Conservation (phyloP, 2,329 filamentous ascomycete species). For the Scleromitrula shiraiana region DNA sequence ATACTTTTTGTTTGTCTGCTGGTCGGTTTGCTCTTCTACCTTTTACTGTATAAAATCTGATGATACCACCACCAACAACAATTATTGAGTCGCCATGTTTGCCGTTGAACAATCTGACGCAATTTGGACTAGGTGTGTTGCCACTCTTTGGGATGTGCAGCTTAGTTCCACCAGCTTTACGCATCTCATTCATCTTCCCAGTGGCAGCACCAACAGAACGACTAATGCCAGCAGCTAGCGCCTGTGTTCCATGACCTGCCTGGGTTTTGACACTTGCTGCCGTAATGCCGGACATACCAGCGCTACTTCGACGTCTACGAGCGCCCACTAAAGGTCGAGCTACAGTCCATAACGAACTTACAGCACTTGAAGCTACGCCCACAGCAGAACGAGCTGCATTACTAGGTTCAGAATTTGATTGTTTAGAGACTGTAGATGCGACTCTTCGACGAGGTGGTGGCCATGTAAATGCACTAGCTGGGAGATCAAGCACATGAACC, state of each 20-base stretch:
- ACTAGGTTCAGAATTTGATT: slow-evolving; percentile 31
- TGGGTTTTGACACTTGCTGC: slow-evolving; percentile 32
- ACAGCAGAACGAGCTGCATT: slow-evolving; percentile 40
- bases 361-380: slow-evolving; percentile 28
- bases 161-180: slow-evolving; percentile 66
- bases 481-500: slow-evolving; percentile 84
- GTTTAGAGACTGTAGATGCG: slow-evolving; percentile 13
- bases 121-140: slow-evolving; percentile 46
- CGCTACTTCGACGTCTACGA: slow-evolving; percentile 27
- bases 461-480: slow-evolving; percentile 76
- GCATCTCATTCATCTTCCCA: slow-evolving; percentile 62
- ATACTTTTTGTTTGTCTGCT: slow-evolving; percentile 49
- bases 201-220: slow-evolving; percentile 63
- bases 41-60: slow-evolving; percentile 49
- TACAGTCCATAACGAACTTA: slow-evolving; percentile 28
- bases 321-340: slow-evolving; percentile 27
- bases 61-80: slow-evolving; percentile 55
- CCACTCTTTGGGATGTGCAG: slow-evolving; percentile 57
- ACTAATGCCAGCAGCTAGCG: slow-evolving; percentile 65
- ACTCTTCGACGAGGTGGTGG: slow-evolving; percentile 49
- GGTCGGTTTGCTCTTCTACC: slow-evolving; percentile 43
- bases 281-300: slow-evolving; percentile 24
- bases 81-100: slow-evolving; percentile 55
- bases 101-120: slow-evolving; percentile 57
- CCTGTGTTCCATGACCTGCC: slow-evolving; percentile 63